Percentiles rank a stretch among this genome's conserved stretches.
phyloP scores from a whole-genome alignment of 192 early-diverging fungal species.

The Kickxella alabastrina region DNA sequence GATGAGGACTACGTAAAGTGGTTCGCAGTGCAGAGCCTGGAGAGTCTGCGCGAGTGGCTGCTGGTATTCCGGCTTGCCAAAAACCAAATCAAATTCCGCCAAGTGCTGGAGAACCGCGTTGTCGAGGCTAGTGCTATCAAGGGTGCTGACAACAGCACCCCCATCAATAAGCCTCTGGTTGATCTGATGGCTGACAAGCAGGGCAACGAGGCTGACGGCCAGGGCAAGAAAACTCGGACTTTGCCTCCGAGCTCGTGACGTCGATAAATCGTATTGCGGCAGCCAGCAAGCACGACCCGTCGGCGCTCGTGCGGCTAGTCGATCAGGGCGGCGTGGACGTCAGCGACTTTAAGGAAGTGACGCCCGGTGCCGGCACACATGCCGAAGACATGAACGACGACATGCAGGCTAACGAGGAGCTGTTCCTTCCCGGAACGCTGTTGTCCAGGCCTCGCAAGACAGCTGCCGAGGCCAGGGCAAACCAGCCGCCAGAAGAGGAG shows the following conservation, averaged over 20 bases:
- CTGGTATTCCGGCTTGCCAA: conserved; percentile 38
- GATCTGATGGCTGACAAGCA: conserved; percentile 25
- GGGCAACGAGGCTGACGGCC: conserved; percentile 9
- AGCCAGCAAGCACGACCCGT: conserved; percentile 30
- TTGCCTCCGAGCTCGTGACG: conserved; percentile 26
- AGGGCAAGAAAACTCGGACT: conserved; percentile 18
- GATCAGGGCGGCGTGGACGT: conserved; percentile 37
- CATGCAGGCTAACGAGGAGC: conserved; percentile 1
- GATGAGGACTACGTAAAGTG: conserved; percentile 73
- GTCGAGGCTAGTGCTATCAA: conserved; percentile 19
- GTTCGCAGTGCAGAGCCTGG: conserved; percentile 43
- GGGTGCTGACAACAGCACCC: conserved; percentile 8
- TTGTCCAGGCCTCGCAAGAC: conserved; percentile 41
- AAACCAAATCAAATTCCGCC: conserved; percentile 47
- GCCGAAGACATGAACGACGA: conserved; percentile 11
- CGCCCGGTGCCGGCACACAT: neutral
- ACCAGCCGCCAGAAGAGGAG: conserved; percentile 18
- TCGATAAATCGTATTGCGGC: conserved; percentile 26
- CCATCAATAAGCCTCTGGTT: conserved; percentile 34
- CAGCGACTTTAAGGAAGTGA: conserved; percentile 35
- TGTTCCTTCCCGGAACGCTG: conserved; percentile 42
- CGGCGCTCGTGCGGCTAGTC: conserved; percentile 23
- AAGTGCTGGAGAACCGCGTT: conserved; percentile 37
- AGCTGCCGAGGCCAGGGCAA: conserved; percentile 13
- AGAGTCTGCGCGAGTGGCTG: conserved; percentile 43